Conservation (phyloP, 345 rosid genomes). For the Salix arbutifolia region DNA sequence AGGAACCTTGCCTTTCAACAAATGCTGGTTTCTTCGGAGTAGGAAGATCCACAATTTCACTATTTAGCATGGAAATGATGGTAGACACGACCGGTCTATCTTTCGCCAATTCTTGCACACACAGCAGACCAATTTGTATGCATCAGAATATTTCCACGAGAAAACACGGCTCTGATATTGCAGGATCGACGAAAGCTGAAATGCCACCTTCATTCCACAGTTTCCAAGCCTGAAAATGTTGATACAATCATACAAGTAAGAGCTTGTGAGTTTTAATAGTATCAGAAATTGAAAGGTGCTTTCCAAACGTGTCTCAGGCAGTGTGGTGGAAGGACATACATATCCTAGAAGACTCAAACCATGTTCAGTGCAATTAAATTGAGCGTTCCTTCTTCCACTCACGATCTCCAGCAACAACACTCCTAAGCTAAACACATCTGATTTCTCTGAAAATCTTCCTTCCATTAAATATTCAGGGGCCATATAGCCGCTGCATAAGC, state of each 20-base stretch:
- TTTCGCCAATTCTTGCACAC: no score
- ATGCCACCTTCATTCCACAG: not conserved
- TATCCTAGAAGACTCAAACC: constrained; percentile 5
- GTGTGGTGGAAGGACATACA: not conserved
- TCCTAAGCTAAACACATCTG: not conserved
- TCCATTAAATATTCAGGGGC: constrained; percentile 43
- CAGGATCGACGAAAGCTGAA: no score
- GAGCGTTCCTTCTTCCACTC: constrained; percentile 31
- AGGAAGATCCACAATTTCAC: no score
- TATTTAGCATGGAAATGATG: no score
- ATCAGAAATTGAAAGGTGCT: not conserved
- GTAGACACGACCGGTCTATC: no score
- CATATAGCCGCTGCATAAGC: constrained; percentile 41
- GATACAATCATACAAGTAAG: not conserved
- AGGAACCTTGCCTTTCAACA: no score
- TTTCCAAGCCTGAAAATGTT: constrained; percentile 2
- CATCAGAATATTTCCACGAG: no score
- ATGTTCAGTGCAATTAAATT: constrained; percentile 15
- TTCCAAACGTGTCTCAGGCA: no score
- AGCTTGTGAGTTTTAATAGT: no score
- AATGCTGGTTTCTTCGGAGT: no score
- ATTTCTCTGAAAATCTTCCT: constrained; percentile 43
- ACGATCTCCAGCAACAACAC: constrained; percentile 26
- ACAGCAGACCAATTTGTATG: no score
- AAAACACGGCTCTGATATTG: no score